Percentiles rank a stretch among this genome's conserved stretches.
These are phyloP conservation scores for Phytophthora palmivora DNA, from an alignment of 352 stramenopile genomes.

Conservation along the genomic window DNA sequence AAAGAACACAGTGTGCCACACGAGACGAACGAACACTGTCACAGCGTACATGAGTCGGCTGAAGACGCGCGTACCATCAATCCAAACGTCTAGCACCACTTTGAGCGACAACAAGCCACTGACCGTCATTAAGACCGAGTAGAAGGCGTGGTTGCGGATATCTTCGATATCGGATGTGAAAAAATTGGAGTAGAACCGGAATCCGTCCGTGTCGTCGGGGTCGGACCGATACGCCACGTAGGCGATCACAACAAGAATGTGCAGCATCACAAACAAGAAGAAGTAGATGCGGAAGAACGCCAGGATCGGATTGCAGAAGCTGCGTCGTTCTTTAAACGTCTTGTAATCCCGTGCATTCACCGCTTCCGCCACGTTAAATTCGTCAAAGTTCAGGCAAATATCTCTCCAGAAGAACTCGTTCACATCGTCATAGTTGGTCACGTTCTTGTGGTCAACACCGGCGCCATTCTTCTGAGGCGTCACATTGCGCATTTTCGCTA, in stretches of 20 bases:
- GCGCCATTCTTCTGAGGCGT: conserved; percentile 39
- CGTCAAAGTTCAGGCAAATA: conserved; percentile 82
- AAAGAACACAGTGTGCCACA: conserved; percentile 87
- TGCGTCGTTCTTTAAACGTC: conserved; percentile 88
- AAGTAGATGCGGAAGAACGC: conserved; percentile 91
- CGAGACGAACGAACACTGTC: conserved; percentile 71
- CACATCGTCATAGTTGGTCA: conserved; percentile 92
- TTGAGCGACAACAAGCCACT: conserved; percentile 69
- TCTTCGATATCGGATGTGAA: conserved; percentile 68
- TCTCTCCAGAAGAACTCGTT: conserved; percentile 92
- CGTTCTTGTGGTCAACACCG: conserved; percentile 81
- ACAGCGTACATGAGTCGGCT: conserved; percentile 56
- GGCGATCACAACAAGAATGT: conserved; percentile 77
- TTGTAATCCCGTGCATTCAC: conserved; percentile 74
- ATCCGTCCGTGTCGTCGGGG: conserved; percentile 50
- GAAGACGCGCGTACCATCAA: conserved; percentile 83
- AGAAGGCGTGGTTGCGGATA: conserved; percentile 80
- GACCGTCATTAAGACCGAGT: conserved; percentile 75
- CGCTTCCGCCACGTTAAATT: conserved; percentile 80
- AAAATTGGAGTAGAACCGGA: conserved; percentile 81
- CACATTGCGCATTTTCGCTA: conserved; percentile 74
- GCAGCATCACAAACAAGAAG: conserved; percentile 86
- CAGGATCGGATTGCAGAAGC: conserved; percentile 80
- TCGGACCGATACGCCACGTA: conserved; percentile 84
- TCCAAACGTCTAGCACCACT: conserved; percentile 85